Base-by-base conservation (phyloP, 768 basidiomycete species). In the Lanmaoa rubissima region DNA sequence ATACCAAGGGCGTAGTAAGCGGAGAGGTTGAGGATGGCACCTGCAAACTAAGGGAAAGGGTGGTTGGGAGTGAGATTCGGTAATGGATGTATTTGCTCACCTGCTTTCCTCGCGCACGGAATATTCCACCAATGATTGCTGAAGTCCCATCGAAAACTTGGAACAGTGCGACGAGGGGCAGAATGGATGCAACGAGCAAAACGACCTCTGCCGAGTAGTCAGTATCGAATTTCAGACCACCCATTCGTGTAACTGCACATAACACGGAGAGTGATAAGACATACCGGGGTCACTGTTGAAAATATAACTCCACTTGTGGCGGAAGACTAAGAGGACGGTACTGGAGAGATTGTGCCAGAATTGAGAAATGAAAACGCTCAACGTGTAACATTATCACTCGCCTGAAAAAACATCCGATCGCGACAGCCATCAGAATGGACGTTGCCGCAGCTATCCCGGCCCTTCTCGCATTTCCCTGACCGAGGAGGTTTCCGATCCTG, bases 401-500 rank as follows among this genome's bases (percentile, higher is more conserved):
- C 87, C 90, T 87, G 58, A 83, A 84, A 40, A 90, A 61, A n/a
- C 75, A 73, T 14, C 87, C 83, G n/a, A 92, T 74, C 6, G 73
- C 70, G 13, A 93, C 65, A 0, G 85, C 84, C 73, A 95, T 76
- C 17, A 86, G 56, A 31, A 98, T 73, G 2, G 90, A 74, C 0
- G 86, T 80, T 43, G 78, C 78, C 3, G 88, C 82, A 0, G 90
- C 82, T 35, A 90, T 76, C 14, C 78, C 79, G 0, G 95, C 94
- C 46, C 92, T 86, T 54, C 77, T 77, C 0, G 86, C 83, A 36
- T 92, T 86, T 38, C 82, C 77, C 60, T 94, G 89, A 6, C 95
- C 94, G 2, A 97, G 79, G 2, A 96, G 77, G 65, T 97, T 97
- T 13, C 94, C 94, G 32, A 94, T 87, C 10, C 92, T 92, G 53